These are phyloP conservation scores for Hypoxylon cercidicola DNA, from an alignment of 495 filamentous ascomycete species.

Conservation along the genomic window DNA sequence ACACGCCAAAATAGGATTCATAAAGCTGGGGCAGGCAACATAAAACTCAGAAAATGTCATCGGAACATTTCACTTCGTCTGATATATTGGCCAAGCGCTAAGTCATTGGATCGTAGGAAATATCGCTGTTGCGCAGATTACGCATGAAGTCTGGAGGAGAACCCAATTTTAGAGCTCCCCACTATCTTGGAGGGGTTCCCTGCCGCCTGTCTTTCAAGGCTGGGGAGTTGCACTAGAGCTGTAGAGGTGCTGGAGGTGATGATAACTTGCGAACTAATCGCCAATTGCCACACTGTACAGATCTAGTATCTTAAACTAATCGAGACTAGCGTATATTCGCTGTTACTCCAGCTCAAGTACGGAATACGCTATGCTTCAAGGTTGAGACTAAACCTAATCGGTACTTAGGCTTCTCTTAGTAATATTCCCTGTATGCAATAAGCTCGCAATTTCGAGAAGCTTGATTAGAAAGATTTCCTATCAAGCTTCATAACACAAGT, in stretches of 20 bases:
- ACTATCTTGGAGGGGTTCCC: constrained; percentile 17
- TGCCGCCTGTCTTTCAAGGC: constrained; percentile 26
- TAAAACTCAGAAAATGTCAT: too few species aligned
- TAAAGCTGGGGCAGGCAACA: too few species aligned
- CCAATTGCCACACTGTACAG: constrained; percentile 24
- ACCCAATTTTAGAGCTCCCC: constrained; percentile 39
- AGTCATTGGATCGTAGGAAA: constrained; percentile 22
- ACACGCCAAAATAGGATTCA: too few species aligned
- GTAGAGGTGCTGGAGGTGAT: constrained; percentile 15
- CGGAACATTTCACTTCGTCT: not conserved
- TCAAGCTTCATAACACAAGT: constrained; percentile 7
- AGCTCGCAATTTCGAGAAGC: constrained; percentile 25
- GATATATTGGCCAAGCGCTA: constrained; percentile 6
- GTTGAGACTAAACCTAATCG: too few species aligned
- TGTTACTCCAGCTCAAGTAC: too few species aligned
- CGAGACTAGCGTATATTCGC: constrained; percentile 2
- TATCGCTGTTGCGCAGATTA: constrained; percentile 23
- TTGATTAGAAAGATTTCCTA: constrained; percentile 11
- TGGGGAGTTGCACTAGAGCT: constrained; percentile 19
- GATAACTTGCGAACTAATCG: constrained; percentile 2
- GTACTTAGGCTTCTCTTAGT: constrained; percentile 3
- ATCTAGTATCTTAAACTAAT: constrained; percentile 4
- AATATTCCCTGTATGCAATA: constrained; percentile 29
- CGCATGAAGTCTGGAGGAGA: constrained; percentile 32
- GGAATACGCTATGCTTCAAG: too few species aligned